Evolutionary conservation across 129 eudicot species (phyloP).

Genomic region (Pseudognaphalium luteoalbum): DNA sequence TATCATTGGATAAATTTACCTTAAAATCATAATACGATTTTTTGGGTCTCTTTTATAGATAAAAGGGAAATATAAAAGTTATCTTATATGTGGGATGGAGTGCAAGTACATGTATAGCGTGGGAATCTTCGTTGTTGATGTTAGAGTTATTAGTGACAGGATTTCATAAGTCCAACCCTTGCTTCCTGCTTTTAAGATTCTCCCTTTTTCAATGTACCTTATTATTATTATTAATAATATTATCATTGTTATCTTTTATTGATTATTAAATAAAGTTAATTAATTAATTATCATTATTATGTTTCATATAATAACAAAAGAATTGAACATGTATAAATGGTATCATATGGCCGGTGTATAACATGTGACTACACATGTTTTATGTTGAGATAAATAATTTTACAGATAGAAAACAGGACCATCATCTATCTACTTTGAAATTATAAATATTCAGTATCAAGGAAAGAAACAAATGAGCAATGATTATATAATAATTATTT

Average conservation of each 20-base stretch:
- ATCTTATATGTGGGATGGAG: slow-evolving; percentile 9
- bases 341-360: slow-evolving; percentile 9
- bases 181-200: slow-evolving; percentile 60
- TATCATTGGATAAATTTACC: not conserved
- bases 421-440: slow-evolving; percentile 23
- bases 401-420: slow-evolving; percentile 20
- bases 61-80: not conserved
- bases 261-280: no score
- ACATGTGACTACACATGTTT: slow-evolving; percentile 27
- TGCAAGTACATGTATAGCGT: slow-evolving; percentile 44
- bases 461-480: slow-evolving; percentile 10
- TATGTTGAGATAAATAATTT: slow-evolving; percentile 12
- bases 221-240: slow-evolving; percentile 19
- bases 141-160: slow-evolving; percentile 52
- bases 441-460: not conserved
- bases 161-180: slow-evolving; percentile 40
- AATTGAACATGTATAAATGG: not conserved
- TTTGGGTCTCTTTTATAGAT: not conserved
- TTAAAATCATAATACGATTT: not conserved
- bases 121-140: slow-evolving; percentile 52
- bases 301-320: not conserved
- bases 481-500: not conserved
- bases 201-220: not conserved
- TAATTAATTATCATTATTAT: not conserved
- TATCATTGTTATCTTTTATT: slow-evolving; percentile 1